Conservation (phyloP, 1,139 yeast genomes). For the Casaregolazyma lundiana region DNA sequence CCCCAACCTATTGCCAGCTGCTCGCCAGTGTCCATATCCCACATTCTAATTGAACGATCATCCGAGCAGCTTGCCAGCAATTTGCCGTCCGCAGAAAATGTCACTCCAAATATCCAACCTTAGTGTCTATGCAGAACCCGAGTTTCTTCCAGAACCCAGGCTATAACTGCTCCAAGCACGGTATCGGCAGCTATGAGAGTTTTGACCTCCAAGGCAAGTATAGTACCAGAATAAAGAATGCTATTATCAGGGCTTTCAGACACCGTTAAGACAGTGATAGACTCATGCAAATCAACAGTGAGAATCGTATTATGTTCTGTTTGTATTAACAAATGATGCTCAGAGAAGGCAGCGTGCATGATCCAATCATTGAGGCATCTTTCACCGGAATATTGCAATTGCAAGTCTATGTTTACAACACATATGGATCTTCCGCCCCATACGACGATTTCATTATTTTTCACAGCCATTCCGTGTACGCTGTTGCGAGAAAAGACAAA, state of each 20-base stretch:
- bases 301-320: conserved; percentile 79
- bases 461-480: conserved; percentile 64
- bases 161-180: conserved; percentile 78
- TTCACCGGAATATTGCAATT: conserved; percentile 34
- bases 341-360: conserved; percentile 48
- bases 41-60: conserved; percentile 80
- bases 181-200: conserved; percentile 81
- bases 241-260: conserved; percentile 67
- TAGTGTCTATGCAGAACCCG: conserved; percentile 56
- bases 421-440: conserved; percentile 75
- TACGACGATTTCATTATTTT: conserved; percentile 39
- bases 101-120: conserved; percentile 86
- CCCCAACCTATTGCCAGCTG: conserved; percentile 88
- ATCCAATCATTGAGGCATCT: conserved; percentile 73
- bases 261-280: conserved; percentile 36
- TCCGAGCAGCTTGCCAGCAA: conserved; percentile 80
- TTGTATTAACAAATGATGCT: conserved; percentile 42
- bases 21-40: conserved; percentile 53
- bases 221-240: conserved; percentile 79
- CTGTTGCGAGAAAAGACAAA: conserved; percentile 64
- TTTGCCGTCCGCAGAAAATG: conserved; percentile 52
- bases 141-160: conserved; percentile 53
- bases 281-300: conserved; percentile 35
- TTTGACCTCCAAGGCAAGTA: conserved; percentile 41
- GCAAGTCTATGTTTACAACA: conserved; percentile 31